Percentiles rank a stretch among this genome's conserved stretches.
phyloP scores from a whole-genome alignment of 495 filamentous ascomycete species.

The Daldinia childiae region DNA sequence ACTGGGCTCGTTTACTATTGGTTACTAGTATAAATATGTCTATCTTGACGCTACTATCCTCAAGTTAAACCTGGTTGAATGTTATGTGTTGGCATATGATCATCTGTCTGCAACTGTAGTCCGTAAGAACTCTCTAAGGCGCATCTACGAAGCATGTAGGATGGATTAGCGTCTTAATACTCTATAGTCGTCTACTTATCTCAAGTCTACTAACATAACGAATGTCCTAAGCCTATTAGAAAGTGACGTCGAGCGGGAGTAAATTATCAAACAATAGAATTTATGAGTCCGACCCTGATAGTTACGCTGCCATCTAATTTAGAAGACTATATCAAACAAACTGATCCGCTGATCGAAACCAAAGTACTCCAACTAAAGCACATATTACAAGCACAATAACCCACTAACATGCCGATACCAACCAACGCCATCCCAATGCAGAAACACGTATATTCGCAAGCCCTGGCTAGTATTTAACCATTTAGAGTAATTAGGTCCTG shows the following conservation, averaged over 20 bases:
- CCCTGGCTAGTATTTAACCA: too few relatives aligned
- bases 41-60: too few relatives aligned
- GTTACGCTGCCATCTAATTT: neutral
- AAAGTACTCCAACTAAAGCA: slow-evolving; percentile 10
- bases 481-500: neutral
- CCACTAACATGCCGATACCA: neutral
- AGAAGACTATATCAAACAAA: slow-evolving; percentile 8
- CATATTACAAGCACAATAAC: slow-evolving; percentile 6
- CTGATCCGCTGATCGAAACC: slow-evolving; percentile 1
- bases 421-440: slow-evolving; percentile 44
- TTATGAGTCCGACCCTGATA: neutral
- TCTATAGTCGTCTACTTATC: too few relatives aligned
- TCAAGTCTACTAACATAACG: too few relatives aligned
- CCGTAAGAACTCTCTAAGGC: too few relatives aligned
- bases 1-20: neutral
- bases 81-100: too few relatives aligned
- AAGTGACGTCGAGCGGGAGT: neutral
- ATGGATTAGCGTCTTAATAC: too few relatives aligned
- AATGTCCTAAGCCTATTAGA: too few relatives aligned
- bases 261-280: neutral
- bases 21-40: too few relatives aligned
- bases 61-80: too few relatives aligned
- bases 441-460: slow-evolving; percentile 1
- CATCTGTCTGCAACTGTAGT: too few relatives aligned
- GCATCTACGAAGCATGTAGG: too few relatives aligned